Evolutionary conservation across 148 eudicot genomes (phyloP).

Genomic region (Rhododendron molle): DNA sequence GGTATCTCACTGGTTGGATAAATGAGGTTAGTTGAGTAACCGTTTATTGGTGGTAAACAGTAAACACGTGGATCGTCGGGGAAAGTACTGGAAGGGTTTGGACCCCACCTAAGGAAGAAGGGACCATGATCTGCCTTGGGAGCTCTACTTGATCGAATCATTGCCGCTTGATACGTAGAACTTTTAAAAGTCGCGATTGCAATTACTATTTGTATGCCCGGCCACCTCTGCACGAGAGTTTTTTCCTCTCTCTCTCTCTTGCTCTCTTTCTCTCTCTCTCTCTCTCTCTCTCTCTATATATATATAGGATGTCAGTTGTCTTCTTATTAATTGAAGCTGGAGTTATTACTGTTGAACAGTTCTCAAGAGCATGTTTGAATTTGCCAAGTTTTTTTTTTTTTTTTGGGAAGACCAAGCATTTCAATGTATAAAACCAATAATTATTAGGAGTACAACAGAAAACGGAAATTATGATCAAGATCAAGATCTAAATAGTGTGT

Average conservation of each 20-base stretch:
- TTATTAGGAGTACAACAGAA: too few relatives aligned
- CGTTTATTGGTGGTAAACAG: conserved; percentile 15
- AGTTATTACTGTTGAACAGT: neutral
- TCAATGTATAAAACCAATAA: too few relatives aligned
- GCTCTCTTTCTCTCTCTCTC: neutral
- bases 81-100: neutral
- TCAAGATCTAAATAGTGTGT: too few relatives aligned
- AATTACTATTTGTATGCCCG: neutral
- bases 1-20: neutral
- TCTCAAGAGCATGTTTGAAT: neutral
- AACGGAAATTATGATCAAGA: too few relatives aligned
- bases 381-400: neutral
- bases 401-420: too few relatives aligned
- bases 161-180: neutral
- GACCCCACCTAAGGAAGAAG: neutral
- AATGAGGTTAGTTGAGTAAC: conserved; percentile 3
- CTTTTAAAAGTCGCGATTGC: too few relatives aligned
- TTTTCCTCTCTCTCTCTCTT: neutral
- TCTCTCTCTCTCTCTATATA: too few relatives aligned
- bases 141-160: neutral
- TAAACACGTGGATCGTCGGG: conserved; percentile 9
- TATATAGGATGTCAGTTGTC: neutral
- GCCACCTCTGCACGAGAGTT: neutral
- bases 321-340: neutral
- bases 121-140: neutral